Conservation (phyloP, 192 early-diverging fungal genomes). For the Coemansia brasiliensis region DNA sequence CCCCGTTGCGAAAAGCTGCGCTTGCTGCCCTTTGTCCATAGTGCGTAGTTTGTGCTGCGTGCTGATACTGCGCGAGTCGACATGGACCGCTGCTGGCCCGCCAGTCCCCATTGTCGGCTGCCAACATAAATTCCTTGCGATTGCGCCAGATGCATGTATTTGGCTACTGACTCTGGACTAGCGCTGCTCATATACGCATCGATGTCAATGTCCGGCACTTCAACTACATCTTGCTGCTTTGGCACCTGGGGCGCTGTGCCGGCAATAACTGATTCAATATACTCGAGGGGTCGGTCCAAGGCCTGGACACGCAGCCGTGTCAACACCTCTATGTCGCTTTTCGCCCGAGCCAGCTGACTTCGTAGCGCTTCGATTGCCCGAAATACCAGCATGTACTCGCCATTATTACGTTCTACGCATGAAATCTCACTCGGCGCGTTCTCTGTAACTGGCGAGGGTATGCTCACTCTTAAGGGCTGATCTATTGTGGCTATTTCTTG, state of each 20-base stretch:
- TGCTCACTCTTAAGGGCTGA: neutral
- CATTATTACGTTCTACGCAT: slow-evolving; percentile 39
- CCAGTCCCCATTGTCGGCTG: no score
- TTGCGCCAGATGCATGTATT: slow-evolving; percentile 17
- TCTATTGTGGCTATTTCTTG: neutral
- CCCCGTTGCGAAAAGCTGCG: neutral
- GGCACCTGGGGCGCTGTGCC: slow-evolving; percentile 27
- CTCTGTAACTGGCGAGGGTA: slow-evolving; percentile 16
- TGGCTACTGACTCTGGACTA: slow-evolving; percentile 8
- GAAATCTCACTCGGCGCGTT: neutral
- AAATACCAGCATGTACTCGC: slow-evolving; percentile 50
- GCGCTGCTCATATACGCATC: slow-evolving; percentile 35
- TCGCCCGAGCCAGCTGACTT: slow-evolving; percentile 45
- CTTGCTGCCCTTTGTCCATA: slow-evolving; percentile 11
- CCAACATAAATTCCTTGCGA: neutral
- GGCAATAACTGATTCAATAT: slow-evolving; percentile 28
- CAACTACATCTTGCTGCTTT: slow-evolving; percentile 30
- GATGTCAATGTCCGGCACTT: slow-evolving; percentile 27
- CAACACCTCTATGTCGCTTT: slow-evolving; percentile 45
- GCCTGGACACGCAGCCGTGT: slow-evolving; percentile 23
- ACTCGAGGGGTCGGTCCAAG: slow-evolving; percentile 28
- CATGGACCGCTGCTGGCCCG: slow-evolving; percentile 1
- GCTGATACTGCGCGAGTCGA: neutral
- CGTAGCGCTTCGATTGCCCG: slow-evolving; percentile 40
- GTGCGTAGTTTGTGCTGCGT: slow-evolving; percentile 4